Evolutionary conservation across 345 rosid genomes (phyloP), one percentile per base, ranked within the genome.

Genomic region (Bretschneidera sinensis): DNA sequence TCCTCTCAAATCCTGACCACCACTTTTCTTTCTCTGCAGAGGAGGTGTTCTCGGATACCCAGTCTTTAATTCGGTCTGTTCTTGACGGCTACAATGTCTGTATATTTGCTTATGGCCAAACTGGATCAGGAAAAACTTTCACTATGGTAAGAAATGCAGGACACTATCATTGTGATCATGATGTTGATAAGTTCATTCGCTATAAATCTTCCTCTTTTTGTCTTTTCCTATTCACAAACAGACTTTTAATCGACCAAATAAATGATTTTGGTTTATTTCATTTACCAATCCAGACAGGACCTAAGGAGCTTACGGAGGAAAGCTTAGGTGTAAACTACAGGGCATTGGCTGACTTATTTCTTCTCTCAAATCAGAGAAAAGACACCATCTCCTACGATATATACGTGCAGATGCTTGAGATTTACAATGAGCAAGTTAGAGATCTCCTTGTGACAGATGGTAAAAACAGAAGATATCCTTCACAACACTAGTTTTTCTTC

Each of bases 81-180:
- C 96, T 94, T 66, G 99, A 94, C 74, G 99, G 99, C 67, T 94
- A 81, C 77, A 94, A 94, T 68, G 95, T 94, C 48, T 94, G 99
- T 70, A 94, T 94, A 74, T 94, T 94, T 80, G 99, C 99, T 62
- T 94, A 94, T 43, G 99, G 99, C 62, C 99, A 94, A 83, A 94
- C 99, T 4, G 97, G 99, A 51, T 90, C 97, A 4, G 99, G 99
- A 70, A 94, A 94, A 76, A 94, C 99, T 39, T 75, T 67, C 59
- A 94, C 99, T 49, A 94, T 94, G 99, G 99, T 94, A 72, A 74
- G 71, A 71, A 49, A 57, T 61, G 11, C 48, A 20, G 28, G 18
- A 48, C 0, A 59, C 55, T 21, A 18, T 48, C n/a, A 24, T 17
- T 19, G 19, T 20, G 20, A 45, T 21, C 23, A 57, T 18, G 2